phyloP scores from a whole-genome alignment of 2,329 filamentous ascomycete genomes.

The Ilyonectria sp. region DNA sequence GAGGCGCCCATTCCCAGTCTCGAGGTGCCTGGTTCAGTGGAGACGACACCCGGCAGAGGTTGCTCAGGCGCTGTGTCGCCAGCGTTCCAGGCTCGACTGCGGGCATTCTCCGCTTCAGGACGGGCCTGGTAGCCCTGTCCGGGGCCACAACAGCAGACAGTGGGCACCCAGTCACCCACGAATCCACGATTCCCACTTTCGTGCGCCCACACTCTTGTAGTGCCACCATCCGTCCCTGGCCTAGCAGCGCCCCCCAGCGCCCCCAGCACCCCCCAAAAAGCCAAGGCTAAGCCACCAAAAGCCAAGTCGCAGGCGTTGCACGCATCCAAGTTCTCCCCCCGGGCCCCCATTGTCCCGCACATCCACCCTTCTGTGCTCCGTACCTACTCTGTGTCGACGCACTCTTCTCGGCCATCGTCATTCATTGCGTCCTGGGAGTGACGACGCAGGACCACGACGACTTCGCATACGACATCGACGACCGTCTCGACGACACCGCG shows the following conservation, averaged over 20 bases:
- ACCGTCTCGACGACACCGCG: constrained; percentile 24
- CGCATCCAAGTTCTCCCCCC: constrained; percentile 18
- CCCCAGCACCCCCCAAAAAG: constrained; percentile 19
- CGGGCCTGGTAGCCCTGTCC: constrained; percentile 9
- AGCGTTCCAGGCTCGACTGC: constrained; percentile 20
- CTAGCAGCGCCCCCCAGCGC: constrained; percentile 27
- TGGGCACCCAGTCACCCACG: not conserved
- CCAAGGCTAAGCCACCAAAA: constrained; percentile 39
- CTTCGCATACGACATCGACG: constrained; percentile 23
- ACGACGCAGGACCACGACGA: constrained; percentile 26
- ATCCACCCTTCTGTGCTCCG: constrained; percentile 8
- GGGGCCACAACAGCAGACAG: not conserved
- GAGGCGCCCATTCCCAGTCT: not conserved
- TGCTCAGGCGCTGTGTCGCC: constrained; percentile 27
- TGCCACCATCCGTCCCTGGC: constrained; percentile 35
- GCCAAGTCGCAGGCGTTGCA: constrained; percentile 30
- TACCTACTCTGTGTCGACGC: constrained; percentile 14
- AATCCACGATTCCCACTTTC: constrained; percentile 24
- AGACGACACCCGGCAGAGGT: not conserved
- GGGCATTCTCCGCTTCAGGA: constrained; percentile 13
- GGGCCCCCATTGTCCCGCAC: constrained; percentile 14
- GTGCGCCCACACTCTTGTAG: constrained; percentile 31
- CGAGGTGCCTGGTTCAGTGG: constrained; percentile 30
- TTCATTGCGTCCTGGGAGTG: constrained; percentile 22
- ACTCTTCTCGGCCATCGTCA: constrained; percentile 14